Evolutionary conservation across 2,329 filamentous ascomycete species (phyloP).

Genomic region (Sphaerulina vaccinii): DNA sequence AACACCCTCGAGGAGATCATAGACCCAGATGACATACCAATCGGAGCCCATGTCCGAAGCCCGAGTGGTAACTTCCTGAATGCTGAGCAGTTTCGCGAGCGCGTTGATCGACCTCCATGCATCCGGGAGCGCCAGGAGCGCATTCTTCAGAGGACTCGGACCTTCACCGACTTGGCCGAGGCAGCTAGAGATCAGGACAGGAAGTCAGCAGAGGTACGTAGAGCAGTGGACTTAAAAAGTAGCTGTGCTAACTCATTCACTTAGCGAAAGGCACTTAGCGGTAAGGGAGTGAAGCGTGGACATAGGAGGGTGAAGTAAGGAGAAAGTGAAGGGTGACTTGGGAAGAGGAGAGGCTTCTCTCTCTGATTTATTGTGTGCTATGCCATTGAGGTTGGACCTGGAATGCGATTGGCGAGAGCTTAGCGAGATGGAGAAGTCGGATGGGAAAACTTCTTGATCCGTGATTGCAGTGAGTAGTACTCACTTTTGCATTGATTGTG

Average conservation of each 20-base stretch:
- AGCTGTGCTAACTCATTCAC: neutral
- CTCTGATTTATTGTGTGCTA: too few relatives aligned
- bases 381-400: too few relatives aligned
- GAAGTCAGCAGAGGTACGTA: neutral
- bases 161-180: neutral
- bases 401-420: too few relatives aligned
- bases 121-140: slow-evolving; percentile 40
- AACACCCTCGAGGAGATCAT: slow-evolving; percentile 32
- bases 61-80: slow-evolving; percentile 36
- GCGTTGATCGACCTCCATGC: slow-evolving; percentile 35
- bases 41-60: slow-evolving; percentile 29
- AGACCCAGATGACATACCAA: slow-evolving; percentile 29
- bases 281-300: neutral
- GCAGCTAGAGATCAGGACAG: neutral
- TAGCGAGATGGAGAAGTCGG: too few relatives aligned
- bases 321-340: too few relatives aligned
- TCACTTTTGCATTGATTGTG: too few relatives aligned
- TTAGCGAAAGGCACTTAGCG: neutral
- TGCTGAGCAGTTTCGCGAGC: slow-evolving; percentile 27
- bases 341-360: too few relatives aligned
- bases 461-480: too few relatives aligned
- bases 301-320: too few relatives aligned
- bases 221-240: neutral
- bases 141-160: slow-evolving; percentile 27
- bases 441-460: too few relatives aligned